phyloP scores from a whole-genome alignment of 2,329 filamentous ascomycete species.

The Talaromyces islandicus region DNA sequence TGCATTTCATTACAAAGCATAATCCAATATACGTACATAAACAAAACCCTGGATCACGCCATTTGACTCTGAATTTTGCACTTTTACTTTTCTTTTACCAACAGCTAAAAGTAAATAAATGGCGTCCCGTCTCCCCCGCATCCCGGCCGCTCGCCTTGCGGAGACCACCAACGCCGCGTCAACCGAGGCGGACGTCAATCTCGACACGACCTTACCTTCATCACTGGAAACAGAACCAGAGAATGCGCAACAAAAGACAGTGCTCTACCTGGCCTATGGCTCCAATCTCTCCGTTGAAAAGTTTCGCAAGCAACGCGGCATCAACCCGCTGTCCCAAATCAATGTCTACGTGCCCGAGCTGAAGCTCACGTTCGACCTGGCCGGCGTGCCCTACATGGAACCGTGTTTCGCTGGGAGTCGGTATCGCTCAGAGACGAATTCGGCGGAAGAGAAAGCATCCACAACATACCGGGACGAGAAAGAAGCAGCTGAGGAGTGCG shows the following conservation, averaged over 20 bases:
- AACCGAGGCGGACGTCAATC: slow-evolving; percentile 1
- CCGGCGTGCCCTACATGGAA: slow-evolving; percentile 78
- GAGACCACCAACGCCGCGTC: neutral
- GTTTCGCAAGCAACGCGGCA: slow-evolving; percentile 70
- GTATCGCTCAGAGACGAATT: slow-evolving; percentile 42
- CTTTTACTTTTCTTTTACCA: neutral
- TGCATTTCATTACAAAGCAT: neutral
- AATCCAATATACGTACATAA: neutral
- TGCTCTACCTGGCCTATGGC: slow-evolving; percentile 83
- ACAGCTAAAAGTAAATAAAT: neutral
- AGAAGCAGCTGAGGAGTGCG: neutral
- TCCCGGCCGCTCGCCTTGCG: slow-evolving; percentile 1
- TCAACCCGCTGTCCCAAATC: slow-evolving; percentile 72
- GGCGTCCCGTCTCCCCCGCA: neutral
- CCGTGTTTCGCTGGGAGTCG: slow-evolving; percentile 87
- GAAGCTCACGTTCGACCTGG: slow-evolving; percentile 74
- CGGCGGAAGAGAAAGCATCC: slow-evolving; percentile 13
- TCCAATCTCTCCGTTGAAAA: slow-evolving; percentile 79
- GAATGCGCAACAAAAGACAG: slow-evolving; percentile 37
- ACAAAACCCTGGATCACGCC: neutral
- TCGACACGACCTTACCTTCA: neutral
- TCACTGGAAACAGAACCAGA: neutral
- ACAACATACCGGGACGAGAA: slow-evolving; percentile 9
- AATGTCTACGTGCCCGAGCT: slow-evolving; percentile 78
- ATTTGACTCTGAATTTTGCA: neutral